Base-by-base conservation (phyloP, 768 basidiomycete genomes). In the Xanthoconium stramineum region DNA sequence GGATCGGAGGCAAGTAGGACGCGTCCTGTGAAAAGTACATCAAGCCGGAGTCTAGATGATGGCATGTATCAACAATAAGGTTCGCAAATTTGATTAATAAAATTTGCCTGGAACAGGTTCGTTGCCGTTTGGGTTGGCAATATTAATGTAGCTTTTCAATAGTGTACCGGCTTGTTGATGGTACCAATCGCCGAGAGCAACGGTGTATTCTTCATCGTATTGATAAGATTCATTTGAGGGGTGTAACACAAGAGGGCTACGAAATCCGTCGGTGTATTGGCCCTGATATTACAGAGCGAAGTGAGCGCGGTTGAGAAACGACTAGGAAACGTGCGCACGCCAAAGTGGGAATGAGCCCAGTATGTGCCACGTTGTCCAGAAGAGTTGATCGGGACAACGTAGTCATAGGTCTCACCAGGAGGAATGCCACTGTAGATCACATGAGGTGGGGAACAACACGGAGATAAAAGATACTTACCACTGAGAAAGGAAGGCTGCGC, bases 231-330 rank as follows among this genome's bases (percentile, higher is more conserved):
- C 88, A 50, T 75, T 76, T 2, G 77, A 72, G 5, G 86, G 85
- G 64, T 89, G 89, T 48, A 98, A 81, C 47, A 95, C 66, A 44
- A 97, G 69, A 1, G 95, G 92, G 0, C 92, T 80, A n/a, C 94
- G 87, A 1, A 98, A 80, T 19, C 96, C 95, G 62, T 98, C 95
- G 47, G 89, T 87, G 64, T 97, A 96, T 78, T 94, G 91, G n/a
- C 92, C 90, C 84, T 87, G 61, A 33, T 8, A 12, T 35, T 35
- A 35, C 4, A 56, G 28, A 42, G 24, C 14, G 30, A 42, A 36
- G 40, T 61, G 4, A 49, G 57, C 10, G 0, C 14, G 13, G 12
- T 6, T n/a, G 3, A 0, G n/a, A 35, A 36, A 24, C 24, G 24
- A 24, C 36, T 11, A 3, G 13, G 5, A 35, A 2, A 19, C 24